Base-by-base conservation (phyloP, 129 eudicot species). In the Centaurea solstitialis region DNA sequence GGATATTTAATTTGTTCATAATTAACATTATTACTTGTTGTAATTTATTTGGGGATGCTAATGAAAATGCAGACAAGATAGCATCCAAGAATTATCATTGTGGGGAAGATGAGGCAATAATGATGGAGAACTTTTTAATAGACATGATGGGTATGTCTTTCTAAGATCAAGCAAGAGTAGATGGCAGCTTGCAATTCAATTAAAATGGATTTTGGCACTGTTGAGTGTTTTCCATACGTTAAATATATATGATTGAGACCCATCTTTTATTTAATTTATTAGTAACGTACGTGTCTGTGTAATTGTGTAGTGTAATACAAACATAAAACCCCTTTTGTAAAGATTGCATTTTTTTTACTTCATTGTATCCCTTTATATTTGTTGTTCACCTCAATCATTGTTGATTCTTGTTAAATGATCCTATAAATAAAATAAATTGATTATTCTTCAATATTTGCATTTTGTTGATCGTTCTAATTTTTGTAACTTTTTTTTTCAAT, bases 121-220 rank as follows among this genome's bases (percentile, higher is more conserved):
- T 91, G 92, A 87, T 91, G 89, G 93, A 91, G 75, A 86, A 80
- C 68, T 82, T 91, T 15, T 78, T 86, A 11, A 68, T 87, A 74
- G 93, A 86, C 79, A 84, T 91, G 93, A 89, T 91, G 85, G 85
- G 86, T 74, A 77, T 89, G 26, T 91, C 85, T 0, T 87, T 86
- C 66, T 90, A 78, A 80, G 30, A 28, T 15, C 2, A 47, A 17
- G 17, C 70, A 70, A 62, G 38, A 9, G 6, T 30, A 23, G 5
- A 35, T 50, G 6, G 9, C 37, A 59, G 71, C 15, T 26, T 26
- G 30, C 17, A 11, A 11, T 45, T 47, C 6, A 47, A 47, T 12
- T 47, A n/a, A 15, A 50, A 17, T 15, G 26, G 71, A 43, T 21
- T 71, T 39, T 79, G 73, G 72, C n/a, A 38, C 40, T 57, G 8